Evolutionary conservation across 2,329 filamentous ascomycete genomes (phyloP).

Genomic region (Apiospora kogelbergensis): DNA sequence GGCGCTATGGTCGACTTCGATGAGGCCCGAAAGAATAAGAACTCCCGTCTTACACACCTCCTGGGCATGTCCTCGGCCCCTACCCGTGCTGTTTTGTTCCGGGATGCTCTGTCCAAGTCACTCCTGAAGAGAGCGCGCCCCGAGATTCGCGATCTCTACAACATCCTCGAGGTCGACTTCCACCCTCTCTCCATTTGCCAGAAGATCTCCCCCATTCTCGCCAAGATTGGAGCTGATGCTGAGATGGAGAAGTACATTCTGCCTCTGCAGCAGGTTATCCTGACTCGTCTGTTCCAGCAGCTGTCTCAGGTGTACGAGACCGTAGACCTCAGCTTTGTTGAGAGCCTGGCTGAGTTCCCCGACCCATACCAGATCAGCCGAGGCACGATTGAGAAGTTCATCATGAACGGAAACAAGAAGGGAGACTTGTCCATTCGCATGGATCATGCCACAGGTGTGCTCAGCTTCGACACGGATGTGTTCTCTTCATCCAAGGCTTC

Average conservation of each 20-base stretch:
- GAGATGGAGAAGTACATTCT: constrained; percentile 98
- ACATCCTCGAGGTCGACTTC: constrained; percentile 98
- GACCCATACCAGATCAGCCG: constrained; percentile 92
- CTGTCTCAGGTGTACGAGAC: constrained; percentile 98
- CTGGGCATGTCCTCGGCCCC: constrained; percentile 90
- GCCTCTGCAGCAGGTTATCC: constrained; percentile 96
- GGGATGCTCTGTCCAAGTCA: constrained; percentile 92
- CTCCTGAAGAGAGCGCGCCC: constrained; percentile 88
- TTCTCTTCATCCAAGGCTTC: constrained; percentile 96
- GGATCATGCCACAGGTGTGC: constrained; percentile 89
- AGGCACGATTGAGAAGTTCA: constrained; percentile 97
- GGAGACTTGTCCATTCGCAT: constrained; percentile 94
- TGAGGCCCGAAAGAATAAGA: constrained; percentile 98
- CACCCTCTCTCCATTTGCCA: constrained; percentile 98
- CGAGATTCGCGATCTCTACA: constrained; percentile 96
- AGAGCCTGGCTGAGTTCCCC: constrained; percentile 91
- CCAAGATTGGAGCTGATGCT: constrained; percentile 87
- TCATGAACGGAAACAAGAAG: constrained; percentile 99
- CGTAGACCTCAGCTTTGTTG: constrained; percentile 89
- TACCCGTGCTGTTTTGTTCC: constrained; percentile 88
- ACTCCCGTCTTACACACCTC: constrained; percentile 92
- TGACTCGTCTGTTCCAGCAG: constrained; percentile 98
- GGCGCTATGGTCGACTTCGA: constrained; percentile 96
- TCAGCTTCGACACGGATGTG: constrained; percentile 97
- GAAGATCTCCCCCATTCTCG: constrained; percentile 95